Percentiles rank a stretch among this genome's conserved stretches.
Conservation (phyloP, 768 basidiomycete species). For the Tephrocybe rancida region DNA sequence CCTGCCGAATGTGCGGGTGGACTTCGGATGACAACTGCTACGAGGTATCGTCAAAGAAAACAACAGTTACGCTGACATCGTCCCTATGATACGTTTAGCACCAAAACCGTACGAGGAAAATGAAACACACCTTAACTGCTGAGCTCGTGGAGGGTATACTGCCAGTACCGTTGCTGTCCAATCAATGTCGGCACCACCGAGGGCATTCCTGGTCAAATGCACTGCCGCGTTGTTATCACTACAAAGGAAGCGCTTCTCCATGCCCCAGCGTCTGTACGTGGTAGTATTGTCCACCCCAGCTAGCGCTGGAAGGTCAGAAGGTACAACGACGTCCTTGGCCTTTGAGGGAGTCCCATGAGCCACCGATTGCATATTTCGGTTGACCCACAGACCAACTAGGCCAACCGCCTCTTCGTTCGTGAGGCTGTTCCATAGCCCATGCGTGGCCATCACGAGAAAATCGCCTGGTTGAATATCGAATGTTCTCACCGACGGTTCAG, state of each 20-base stretch:
- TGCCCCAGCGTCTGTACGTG: slow-evolving; percentile 37
- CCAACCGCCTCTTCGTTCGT: slow-evolving; percentile 58
- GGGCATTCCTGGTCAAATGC: no score
- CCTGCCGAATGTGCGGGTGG: no score
- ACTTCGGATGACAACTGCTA: no score
- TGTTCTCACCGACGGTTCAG: slow-evolving; percentile 48
- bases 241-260: slow-evolving; percentile 40
- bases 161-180: slow-evolving; percentile 40
- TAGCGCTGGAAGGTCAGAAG: slow-evolving; percentile 30
- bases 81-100: slow-evolving; percentile 2
- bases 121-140: slow-evolving; percentile 33
- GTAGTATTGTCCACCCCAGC: slow-evolving; percentile 31
- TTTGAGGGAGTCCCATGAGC: not conserved
- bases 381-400: slow-evolving; percentile 50
- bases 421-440: slow-evolving; percentile 57
- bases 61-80: slow-evolving; percentile 9
- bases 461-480: slow-evolving; percentile 44
- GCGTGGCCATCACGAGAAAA: slow-evolving; percentile 55
- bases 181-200: slow-evolving; percentile 48
- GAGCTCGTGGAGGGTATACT: slow-evolving; percentile 34
- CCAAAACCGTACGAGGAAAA: not conserved
- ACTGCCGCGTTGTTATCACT: slow-evolving; percentile 48
- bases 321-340: slow-evolving; percentile 11
- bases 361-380: slow-evolving; percentile 16
- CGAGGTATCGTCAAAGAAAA: slow-evolving; percentile 13